phyloP scores from a whole-genome alignment of 257 asterid species.

The Coffea canephora region DNA sequence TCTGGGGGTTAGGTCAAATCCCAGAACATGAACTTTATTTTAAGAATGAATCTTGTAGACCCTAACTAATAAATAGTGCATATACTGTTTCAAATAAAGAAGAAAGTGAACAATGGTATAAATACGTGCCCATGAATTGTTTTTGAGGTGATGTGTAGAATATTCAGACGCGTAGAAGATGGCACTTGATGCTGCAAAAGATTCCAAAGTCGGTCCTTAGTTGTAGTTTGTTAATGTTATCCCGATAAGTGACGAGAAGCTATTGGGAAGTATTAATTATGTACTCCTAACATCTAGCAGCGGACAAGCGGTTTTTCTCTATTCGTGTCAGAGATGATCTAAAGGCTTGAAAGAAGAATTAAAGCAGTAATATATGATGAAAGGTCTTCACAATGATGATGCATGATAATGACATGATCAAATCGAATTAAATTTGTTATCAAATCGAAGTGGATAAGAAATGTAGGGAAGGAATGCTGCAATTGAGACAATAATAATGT shows the following conservation, averaged over 20 bases:
- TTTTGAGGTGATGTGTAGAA: not conserved
- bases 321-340: not conserved
- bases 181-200: conserved; percentile 5
- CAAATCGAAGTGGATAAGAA: conserved; percentile 8
- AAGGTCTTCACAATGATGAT: not conserved
- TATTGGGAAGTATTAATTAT: not conserved
- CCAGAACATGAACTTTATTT: not conserved
- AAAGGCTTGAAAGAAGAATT: not conserved
- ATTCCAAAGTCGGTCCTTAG: not conserved
- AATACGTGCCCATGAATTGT: too few relatives aligned
- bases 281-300: conserved; percentile 11
- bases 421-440: not conserved
- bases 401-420: not conserved
- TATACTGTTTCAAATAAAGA: too few relatives aligned
- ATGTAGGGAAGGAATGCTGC: not conserved
- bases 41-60: not conserved
- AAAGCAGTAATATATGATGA: not conserved
- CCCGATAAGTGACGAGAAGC: conserved; percentile 3
- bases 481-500: not conserved
- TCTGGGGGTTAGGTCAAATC: not conserved
- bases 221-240: conserved; percentile 9
- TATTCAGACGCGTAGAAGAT: not conserved
- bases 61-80: too few relatives aligned
- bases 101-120: too few relatives aligned
- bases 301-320: not conserved